These are phyloP conservation scores for Chlamydomonas incerta DNA, from an alignment of 139 green algal species.

Conservation along the genomic window DNA sequence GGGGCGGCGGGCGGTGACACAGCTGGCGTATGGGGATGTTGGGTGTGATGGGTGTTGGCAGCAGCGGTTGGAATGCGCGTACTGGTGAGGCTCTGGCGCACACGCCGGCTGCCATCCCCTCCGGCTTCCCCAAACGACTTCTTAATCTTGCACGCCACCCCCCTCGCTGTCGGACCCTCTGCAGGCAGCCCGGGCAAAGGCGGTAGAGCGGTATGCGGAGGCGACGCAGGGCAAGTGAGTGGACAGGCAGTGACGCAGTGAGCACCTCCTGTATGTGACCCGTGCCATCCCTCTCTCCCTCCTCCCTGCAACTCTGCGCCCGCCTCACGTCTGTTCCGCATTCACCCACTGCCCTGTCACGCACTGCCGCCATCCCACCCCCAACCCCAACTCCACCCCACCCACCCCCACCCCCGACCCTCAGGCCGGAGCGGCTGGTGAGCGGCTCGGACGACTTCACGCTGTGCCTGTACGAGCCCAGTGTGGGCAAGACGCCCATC, in stretches of 20 bases:
- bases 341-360: too few species aligned
- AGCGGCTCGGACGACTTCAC: conserved; percentile 97
- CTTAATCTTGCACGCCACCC: neutral
- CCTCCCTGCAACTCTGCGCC: too few species aligned
- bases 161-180: neutral
- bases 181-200: conserved; percentile 41
- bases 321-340: too few species aligned
- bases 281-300: too few species aligned
- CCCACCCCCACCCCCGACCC: neutral
- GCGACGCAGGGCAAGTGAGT: conserved; percentile 22
- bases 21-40: too few species aligned
- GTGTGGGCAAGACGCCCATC: conserved; percentile 71
- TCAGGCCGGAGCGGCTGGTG: conserved; percentile 86
- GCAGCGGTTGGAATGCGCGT: too few species aligned
- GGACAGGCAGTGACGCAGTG: too few species aligned
- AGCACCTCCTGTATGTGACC: too few species aligned
- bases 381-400: neutral
- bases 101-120: too few species aligned
- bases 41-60: neutral
- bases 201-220: conserved; percentile 51
- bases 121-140: too few species aligned
- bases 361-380: neutral
- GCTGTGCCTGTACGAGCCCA: conserved; percentile 95
- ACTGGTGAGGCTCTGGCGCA: too few species aligned
- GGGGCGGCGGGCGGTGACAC: too few species aligned